A percentile compares a stretch with the other conserved stretches of the same genome.
Evolutionary conservation across 306 rosid genomes (phyloP).

Genomic region (Pachyrhizus erosus): DNA sequence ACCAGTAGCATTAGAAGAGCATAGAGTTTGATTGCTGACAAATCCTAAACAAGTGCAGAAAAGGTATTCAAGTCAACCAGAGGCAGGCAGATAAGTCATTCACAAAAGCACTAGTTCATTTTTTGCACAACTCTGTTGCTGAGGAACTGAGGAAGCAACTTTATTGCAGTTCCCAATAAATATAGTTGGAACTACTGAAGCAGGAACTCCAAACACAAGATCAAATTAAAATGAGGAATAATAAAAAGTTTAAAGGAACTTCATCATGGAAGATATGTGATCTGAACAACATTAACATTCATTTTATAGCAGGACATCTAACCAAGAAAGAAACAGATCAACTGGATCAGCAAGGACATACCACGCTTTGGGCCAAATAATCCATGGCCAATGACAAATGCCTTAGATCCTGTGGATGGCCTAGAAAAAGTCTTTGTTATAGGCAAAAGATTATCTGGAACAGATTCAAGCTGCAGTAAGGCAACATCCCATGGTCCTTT

Average conservation of each 20-base stretch:
- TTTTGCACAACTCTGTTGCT: background rate
- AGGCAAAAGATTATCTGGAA: constrained; percentile 76
- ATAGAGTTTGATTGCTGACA: background rate
- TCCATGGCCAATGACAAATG: constrained; percentile 88
- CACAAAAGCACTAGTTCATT: constrained; percentile 1
- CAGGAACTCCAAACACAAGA: background rate
- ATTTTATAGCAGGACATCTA: constrained; percentile 27
- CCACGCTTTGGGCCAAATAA: constrained; percentile 93
- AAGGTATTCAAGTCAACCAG: background rate
- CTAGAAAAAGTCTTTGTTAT: constrained; percentile 61
- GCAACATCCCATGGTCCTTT: constrained; percentile 97
- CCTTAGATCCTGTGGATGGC: constrained; percentile 82
- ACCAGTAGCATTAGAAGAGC: background rate
- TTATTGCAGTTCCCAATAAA: background rate
- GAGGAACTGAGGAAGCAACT: background rate
- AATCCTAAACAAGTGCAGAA: background rate
- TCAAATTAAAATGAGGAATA: constrained; percentile 17
- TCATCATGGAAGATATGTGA: background rate
- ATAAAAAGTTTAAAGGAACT: background rate
- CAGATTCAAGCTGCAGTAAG: constrained; percentile 72
- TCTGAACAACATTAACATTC: constrained; percentile 18
- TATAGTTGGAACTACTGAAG: constrained; percentile 10
- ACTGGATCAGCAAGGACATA: constrained; percentile 45
- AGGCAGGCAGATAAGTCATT: background rate
- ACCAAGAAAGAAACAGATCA: constrained; percentile 28